Evolutionary conservation across 352 stramenopile genomes (phyloP).

Genomic region (Phytophthora capsici): DNA sequence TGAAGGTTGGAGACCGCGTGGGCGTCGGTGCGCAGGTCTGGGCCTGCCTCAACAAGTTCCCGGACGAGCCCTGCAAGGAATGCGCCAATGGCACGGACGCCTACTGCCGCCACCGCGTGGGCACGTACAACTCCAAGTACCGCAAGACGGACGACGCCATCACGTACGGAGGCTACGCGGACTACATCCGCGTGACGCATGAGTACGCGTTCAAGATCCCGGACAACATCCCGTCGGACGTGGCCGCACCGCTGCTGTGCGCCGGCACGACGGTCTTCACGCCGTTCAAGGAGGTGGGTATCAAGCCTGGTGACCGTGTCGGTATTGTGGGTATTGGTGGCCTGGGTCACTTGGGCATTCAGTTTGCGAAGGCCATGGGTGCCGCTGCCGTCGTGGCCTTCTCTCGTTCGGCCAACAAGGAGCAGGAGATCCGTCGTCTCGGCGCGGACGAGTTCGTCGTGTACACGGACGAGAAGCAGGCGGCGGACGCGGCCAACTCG

Average conservation of each 20-base stretch:
- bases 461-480: constrained; percentile 48
- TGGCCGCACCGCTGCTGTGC: constrained; percentile 14
- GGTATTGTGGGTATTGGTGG: constrained; percentile 86
- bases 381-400: constrained; percentile 64
- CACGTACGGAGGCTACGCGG: constrained; percentile 67
- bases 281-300: constrained; percentile 50
- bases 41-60: constrained; percentile 65
- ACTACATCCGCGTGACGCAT: constrained; percentile 64
- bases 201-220: constrained; percentile 60
- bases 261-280: constrained; percentile 22
- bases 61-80: constrained; percentile 55
- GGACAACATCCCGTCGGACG: constrained; percentile 26
- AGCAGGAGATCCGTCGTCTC: constrained; percentile 52
- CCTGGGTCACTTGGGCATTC: constrained; percentile 85
- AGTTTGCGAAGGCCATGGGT: constrained; percentile 78
- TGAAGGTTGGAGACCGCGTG: constrained; percentile 26
- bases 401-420: constrained; percentile 70
- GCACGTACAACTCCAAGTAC: constrained; percentile 58
- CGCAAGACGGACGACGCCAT: constrained; percentile 38
- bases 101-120: constrained; percentile 55
- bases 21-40: constrained; percentile 33
- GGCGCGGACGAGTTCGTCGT: constrained; percentile 72
- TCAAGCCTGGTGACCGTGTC: constrained; percentile 61
- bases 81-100: constrained; percentile 66
- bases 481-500: constrained; percentile 23